phyloP scores from a whole-genome alignment of 192 early-diverging fungal genomes.

The Entomortierella beljakovae region DNA sequence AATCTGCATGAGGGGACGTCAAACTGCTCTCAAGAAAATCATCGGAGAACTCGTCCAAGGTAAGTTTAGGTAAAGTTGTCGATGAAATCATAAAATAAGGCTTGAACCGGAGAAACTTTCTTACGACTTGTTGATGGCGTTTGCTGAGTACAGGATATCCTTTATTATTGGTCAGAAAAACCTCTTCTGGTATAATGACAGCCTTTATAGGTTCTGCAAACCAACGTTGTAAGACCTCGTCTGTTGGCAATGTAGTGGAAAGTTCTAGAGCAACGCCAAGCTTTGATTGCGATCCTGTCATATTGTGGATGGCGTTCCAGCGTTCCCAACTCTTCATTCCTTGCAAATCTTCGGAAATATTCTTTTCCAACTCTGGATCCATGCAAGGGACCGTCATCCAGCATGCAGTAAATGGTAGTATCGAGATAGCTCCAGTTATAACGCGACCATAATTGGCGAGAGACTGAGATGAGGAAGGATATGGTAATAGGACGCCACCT shows the following conservation, averaged over 20 bases:
- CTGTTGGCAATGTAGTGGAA: slow-evolving; percentile 60
- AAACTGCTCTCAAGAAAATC: slow-evolving; percentile 58
- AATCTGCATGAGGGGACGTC: slow-evolving; percentile 75
- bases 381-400: slow-evolving; percentile 54
- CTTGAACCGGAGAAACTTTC: slow-evolving; percentile 58
- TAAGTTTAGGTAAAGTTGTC: slow-evolving; percentile 36
- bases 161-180: slow-evolving; percentile 84
- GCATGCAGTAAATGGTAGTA: slow-evolving; percentile 19
- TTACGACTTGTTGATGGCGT: slow-evolving; percentile 76
- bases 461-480: slow-evolving; percentile 33
- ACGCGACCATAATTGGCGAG: slow-evolving; percentile 70
- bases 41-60: slow-evolving; percentile 41
- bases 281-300: slow-evolving; percentile 76
- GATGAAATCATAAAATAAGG: slow-evolving; percentile 57
- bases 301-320: slow-evolving; percentile 84
- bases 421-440: slow-evolving; percentile 50
- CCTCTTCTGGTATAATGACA: slow-evolving; percentile 74
- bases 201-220: slow-evolving; percentile 87
- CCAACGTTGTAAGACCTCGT: slow-evolving; percentile 72
- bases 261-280: slow-evolving; percentile 74
- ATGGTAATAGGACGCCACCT: slow-evolving; percentile 65
- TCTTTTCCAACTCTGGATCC: slow-evolving; percentile 56
- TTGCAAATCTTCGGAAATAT: slow-evolving; percentile 17
- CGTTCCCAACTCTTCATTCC: slow-evolving; percentile 69
- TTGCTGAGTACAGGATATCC: slow-evolving; percentile 92